Conservation (phyloP, 2,329 filamentous ascomycete genomes). For the Xylaria sp. region DNA sequence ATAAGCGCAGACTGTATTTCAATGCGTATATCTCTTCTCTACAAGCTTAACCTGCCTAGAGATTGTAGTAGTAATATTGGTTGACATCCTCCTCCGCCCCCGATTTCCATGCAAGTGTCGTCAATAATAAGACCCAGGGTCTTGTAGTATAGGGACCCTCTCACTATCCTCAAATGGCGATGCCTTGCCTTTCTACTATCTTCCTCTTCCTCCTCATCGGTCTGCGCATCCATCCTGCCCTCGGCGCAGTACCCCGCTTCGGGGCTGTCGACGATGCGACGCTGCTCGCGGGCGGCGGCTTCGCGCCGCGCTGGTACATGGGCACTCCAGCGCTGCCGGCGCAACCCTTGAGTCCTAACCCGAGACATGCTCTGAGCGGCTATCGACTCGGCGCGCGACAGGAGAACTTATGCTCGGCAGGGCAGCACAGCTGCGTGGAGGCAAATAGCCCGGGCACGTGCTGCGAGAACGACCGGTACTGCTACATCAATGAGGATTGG, state of each 20-base stretch:
- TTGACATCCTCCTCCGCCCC: constrained; percentile 1
- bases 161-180: constrained; percentile 29
- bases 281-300: constrained; percentile 30
- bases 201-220: constrained; percentile 20
- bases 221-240: constrained; percentile 12
- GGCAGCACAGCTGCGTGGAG: constrained; percentile 43
- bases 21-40: neutral
- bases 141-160: constrained; percentile 22
- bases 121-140: constrained; percentile 27
- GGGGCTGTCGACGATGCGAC: constrained; percentile 34
- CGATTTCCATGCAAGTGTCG: constrained; percentile 24
- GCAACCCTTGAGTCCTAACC: constrained; percentile 27
- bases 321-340: constrained; percentile 38
- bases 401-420: constrained; percentile 28
- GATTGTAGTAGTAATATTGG: constrained; percentile 2
- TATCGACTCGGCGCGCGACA: constrained; percentile 26
- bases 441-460: constrained; percentile 32
- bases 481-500: constrained; percentile 40
- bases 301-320: constrained; percentile 42
- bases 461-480: constrained; percentile 45
- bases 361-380: neutral
- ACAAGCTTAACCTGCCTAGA: neutral
- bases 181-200: neutral
- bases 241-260: constrained; percentile 28
- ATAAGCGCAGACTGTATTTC: neutral